Base-by-base conservation (phyloP, 164 flowering plant species). In the Warburgia ugandensis region DNA sequence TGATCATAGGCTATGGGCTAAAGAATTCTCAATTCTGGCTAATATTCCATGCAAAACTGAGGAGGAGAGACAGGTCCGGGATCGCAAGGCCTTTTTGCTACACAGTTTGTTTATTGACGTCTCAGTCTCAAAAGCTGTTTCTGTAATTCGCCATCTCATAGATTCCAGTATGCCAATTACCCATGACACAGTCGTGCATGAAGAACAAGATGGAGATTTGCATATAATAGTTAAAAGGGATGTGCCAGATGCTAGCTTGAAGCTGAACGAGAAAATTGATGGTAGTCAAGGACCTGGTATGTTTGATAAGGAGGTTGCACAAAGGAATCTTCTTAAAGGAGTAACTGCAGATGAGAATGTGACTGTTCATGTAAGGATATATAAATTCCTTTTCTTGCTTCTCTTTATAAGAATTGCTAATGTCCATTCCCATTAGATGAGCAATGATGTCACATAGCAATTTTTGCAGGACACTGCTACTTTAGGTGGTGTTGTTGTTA, bases 291-390 rank as follows among this genome's bases (percentile, higher is more conserved):
- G 45, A 23, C 45, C 64, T 22, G 55, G 64, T 50, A 31, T 56
- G 52, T 66, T 78, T 22, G 60, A 50, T 29, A 58, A 69, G 50
- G 86, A 83, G 53, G 62, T 67, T 60, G 65, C 71, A 43, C 61
- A 52, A 63, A 74, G 68, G 64, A 83, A 76, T 65, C 66, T 92
- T 46, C 75, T 92, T 26, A 92, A 88, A 69, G 98, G 98, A 52
- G 35, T 92, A 20, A 83, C 96, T 48, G 96, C 95, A 31, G 88
- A 87, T 69, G 98, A 92, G 66, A 92, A 68, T 73, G 95, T 81
- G 3, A 70, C 73, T 55, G 73, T 85, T 58, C 87, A 71, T 70
- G 98, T 91, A 69, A 73, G 95, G 56, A 50, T n/a, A n/a, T 45
- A 21, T 17, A 21, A 31, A 36, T 52, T 59, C 26, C 40, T 22